A percentile compares a stretch with the other conserved stretches of the same genome.
Evolutionary conservation across 192 early-diverging fungal genomes (phyloP).

Genomic region (Entomortierella parvispora): DNA sequence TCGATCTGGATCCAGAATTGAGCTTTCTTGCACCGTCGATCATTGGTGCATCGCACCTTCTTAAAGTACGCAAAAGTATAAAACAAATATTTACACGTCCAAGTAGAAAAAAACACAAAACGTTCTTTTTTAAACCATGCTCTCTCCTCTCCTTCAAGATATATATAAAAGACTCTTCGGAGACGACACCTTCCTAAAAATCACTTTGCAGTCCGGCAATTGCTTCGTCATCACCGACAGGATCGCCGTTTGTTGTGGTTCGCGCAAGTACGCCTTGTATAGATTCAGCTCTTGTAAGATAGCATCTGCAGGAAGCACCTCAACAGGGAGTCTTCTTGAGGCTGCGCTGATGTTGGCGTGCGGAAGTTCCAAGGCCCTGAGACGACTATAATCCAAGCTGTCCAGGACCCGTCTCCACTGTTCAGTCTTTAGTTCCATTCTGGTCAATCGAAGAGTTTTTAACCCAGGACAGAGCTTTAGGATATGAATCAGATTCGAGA

Average conservation of each 20-base stretch:
- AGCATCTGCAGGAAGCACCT: not conserved
- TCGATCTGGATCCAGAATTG: too few relatives aligned
- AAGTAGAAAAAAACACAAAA: too few relatives aligned
- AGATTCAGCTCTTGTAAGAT: conserved; percentile 14
- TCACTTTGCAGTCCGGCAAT: too few relatives aligned
- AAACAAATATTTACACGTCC: too few relatives aligned
- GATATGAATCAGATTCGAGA: not conserved
- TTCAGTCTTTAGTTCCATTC: not conserved
- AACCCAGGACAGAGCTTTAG: not conserved
- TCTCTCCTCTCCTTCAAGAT: too few relatives aligned
- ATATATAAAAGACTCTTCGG: too few relatives aligned
- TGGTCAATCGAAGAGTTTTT: not conserved
- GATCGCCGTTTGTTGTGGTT: not conserved
- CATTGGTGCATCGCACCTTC: too few relatives aligned
- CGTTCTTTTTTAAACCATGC: too few relatives aligned
- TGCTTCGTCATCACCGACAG: too few relatives aligned
- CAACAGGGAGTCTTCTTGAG: not conserved
- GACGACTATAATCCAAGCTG: conserved; percentile 1
- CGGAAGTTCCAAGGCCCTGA: not conserved
- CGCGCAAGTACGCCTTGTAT: not conserved
- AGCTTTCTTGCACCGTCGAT: too few relatives aligned
- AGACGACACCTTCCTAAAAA: too few relatives aligned
- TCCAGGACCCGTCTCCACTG: conserved; percentile 2
- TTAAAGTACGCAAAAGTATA: too few relatives aligned
- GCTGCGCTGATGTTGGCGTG: not conserved